Base-by-base conservation (phyloP, 352 stramenopile species). In the Globisporangium orthogonon region DNA sequence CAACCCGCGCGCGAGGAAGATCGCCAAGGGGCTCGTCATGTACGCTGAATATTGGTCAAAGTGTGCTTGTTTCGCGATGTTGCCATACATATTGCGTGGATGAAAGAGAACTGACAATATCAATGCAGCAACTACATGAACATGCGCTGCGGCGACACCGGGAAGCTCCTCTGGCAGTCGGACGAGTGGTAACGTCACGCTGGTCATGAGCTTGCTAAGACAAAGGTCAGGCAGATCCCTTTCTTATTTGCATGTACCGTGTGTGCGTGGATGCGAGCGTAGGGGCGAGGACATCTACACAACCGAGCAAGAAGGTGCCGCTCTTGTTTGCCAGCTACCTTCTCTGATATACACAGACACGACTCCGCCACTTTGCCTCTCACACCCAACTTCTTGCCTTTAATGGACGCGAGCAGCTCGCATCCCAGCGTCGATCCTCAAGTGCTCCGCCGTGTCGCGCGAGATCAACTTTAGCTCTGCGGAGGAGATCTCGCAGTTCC, bases 401-500 rank as follows among this genome's bases (percentile, higher is more conserved):
- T 54, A 9, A 29, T 11, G 28, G n/a, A 57, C 37, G 35, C 30
- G 30, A 87, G 83, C 77, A 91, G 85, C 81, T 2, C 71, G 66
- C 29, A 66, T 98, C 45, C 93, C 94, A 7, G 54, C 69, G 17
- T 66, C 67, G 35, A 97, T 98, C 60, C 74, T 98, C 23, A 75
- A 94, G 56, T 98, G 91, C 60, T 69, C 64, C 11, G 86, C 87
- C 23, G 92, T 98, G 29, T 96, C 89, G 6, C 78, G 94, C 15
- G 94, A 98, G 61, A 96, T 98, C 48, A 97, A 97, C 67, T 98
- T 98, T 61, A 94, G 84, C 47, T 97, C 87, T 1, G 59, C 54
- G 4, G 74, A 97, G 57, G 72, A 95, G 63, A 97, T 98, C 60
- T 62, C 74, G 28, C 74, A 95, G 41, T 98, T 98, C 60, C 86